phyloP scores from a whole-genome alignment of 768 basidiomycete genomes.

The Hirschioporus abietinus region DNA sequence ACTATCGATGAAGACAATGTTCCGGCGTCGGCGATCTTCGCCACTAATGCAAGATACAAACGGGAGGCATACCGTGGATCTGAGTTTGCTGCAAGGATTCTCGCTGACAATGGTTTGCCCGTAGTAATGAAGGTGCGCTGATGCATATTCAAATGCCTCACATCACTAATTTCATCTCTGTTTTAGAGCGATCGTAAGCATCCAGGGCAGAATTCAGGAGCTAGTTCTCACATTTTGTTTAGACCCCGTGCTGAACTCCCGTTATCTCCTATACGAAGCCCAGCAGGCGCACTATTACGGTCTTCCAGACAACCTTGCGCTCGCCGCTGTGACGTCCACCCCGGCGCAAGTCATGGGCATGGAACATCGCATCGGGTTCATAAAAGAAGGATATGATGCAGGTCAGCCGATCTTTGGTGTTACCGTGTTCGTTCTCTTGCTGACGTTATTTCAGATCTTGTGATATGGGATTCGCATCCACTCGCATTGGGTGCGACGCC shows the following conservation, averaged over 20 bases:
- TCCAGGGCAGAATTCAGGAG: slow-evolving; percentile 31
- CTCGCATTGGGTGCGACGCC: slow-evolving; percentile 74
- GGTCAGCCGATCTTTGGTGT: slow-evolving; percentile 32
- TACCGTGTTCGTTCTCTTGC: not conserved
- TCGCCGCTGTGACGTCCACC: slow-evolving; percentile 65
- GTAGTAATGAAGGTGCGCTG: slow-evolving; percentile 46
- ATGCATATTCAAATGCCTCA: not conserved
- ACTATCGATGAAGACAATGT: slow-evolving; percentile 21
- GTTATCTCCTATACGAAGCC: slow-evolving; percentile 53
- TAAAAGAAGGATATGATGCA: slow-evolving; percentile 68
- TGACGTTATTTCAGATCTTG: slow-evolving; percentile 44
- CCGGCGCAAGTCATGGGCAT: slow-evolving; percentile 68
- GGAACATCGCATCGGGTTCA: slow-evolving; percentile 69
- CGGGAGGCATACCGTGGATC: slow-evolving; percentile 53
- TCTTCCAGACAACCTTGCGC: slow-evolving; percentile 54
- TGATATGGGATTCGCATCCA: slow-evolving; percentile 76
- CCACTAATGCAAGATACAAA: slow-evolving; percentile 56
- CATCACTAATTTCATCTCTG: not conserved
- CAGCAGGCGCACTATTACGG: slow-evolving; percentile 71
- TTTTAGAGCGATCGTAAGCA: slow-evolving; percentile 42
- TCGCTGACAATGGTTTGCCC: slow-evolving; percentile 42
- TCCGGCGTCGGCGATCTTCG: slow-evolving; percentile 72
- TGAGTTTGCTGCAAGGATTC: slow-evolving; percentile 50
- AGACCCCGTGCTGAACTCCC: slow-evolving; percentile 47
- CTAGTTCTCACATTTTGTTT: slow-evolving; percentile 7